Evolutionary conservation across 2,329 filamentous ascomycete species (phyloP).

Genomic region (Blastomyces percursus): DNA sequence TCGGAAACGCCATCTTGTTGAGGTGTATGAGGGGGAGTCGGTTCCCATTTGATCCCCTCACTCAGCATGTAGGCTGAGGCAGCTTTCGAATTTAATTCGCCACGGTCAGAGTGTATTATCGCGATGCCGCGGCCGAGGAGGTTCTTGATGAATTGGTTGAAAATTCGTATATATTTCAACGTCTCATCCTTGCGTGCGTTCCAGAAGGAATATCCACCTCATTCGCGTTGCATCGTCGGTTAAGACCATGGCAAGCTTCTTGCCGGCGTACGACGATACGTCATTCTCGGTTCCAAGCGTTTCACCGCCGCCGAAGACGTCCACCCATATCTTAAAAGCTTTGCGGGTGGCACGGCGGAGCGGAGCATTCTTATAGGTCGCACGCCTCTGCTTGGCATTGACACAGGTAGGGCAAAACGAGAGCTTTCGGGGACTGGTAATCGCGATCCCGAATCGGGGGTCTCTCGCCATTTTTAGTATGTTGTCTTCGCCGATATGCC

Average conservation of each 20-base stretch:
- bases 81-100: neutral
- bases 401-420: neutral
- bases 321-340: neutral
- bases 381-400: accelerated
- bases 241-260: neutral
- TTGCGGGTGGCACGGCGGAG: neutral
- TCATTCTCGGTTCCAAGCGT: neutral
- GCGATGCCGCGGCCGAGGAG: neutral
- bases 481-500: too few relatives aligned
- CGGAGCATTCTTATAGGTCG: neutral
- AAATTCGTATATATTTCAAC: neutral
- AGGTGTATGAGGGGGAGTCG: neutral
- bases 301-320: neutral
- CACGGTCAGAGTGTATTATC: neutral
- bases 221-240: neutral
- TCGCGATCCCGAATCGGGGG: neutral
- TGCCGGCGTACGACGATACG: neutral
- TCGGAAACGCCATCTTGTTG: neutral
- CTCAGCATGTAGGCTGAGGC: neutral
- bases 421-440: neutral
- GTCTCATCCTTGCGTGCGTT: neutral
- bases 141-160: neutral
- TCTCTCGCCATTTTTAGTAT: neutral
- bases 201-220: neutral
- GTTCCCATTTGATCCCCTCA: neutral